Conservation (phyloP, 352 stramenopile genomes). For the Phytopythium oedochilum region DNA sequence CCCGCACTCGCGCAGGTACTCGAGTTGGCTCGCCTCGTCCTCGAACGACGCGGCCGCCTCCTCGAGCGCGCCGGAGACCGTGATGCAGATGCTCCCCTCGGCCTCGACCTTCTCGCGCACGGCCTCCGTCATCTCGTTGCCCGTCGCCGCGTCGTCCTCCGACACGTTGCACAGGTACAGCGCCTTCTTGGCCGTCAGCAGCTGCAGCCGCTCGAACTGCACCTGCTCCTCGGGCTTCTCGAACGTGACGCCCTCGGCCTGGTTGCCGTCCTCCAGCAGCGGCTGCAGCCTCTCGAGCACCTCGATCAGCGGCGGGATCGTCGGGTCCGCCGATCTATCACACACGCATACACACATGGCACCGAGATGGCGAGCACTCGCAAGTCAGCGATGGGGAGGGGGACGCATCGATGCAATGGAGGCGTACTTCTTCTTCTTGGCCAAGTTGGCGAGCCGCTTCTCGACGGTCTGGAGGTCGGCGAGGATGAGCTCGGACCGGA, state of each 20-base stretch:
- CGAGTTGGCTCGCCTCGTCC: conserved; percentile 87
- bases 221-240: conserved; percentile 86
- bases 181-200: conserved; percentile 92
- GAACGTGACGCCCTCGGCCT: conserved; percentile 42
- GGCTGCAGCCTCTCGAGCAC: conserved; percentile 57
- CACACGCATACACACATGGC: too few species aligned
- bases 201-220: conserved; percentile 76
- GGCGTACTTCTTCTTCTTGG: conserved; percentile 75
- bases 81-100: conserved; percentile 67
- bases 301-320: conserved; percentile 38
- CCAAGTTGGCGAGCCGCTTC: conserved; percentile 52
- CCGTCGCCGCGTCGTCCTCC: conserved; percentile 90
- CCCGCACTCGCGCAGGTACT: conserved; percentile 91
- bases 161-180: conserved; percentile 98
- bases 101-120: conserved; percentile 62
- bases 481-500: conserved; percentile 96
- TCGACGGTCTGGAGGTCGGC: conserved; percentile 82
- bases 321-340: conserved; percentile 47
- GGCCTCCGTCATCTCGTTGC: conserved; percentile 91
- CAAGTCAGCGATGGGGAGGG: too few species aligned
- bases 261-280: conserved; percentile 83
- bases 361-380: too few species aligned
- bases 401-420: too few species aligned
- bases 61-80: conserved; percentile 72
- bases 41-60: conserved; percentile 79